These are phyloP conservation scores for Fusarium albidum DNA, from an alignment of 2,329 filamentous ascomycete genomes.

Conservation along the genomic window DNA sequence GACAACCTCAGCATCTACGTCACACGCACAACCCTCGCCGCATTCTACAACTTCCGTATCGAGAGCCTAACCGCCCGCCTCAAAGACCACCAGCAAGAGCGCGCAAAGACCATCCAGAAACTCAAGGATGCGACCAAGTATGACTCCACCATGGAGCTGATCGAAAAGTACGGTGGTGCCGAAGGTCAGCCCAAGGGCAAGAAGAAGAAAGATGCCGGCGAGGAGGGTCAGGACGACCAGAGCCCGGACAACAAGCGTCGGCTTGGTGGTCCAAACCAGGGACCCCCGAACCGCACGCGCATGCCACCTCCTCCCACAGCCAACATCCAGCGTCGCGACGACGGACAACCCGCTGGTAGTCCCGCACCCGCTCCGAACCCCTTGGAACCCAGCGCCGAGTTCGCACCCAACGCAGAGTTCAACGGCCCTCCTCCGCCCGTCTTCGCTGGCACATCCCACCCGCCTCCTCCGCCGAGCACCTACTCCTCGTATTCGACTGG, in stretches of 20 bases:
- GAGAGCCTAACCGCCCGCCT: conserved; percentile 73
- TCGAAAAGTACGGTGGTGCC: conserved; percentile 89
- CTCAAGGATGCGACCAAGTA: conserved; percentile 96
- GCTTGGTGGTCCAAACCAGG: conserved; percentile 8
- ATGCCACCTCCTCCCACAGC: conserved; percentile 69
- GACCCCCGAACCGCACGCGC: conserved; percentile 51
- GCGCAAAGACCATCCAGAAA: conserved; percentile 88
- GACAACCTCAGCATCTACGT: conserved; percentile 74
- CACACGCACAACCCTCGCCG: conserved; percentile 70
- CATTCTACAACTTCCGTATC: conserved; percentile 84
- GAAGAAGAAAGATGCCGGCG: conserved; percentile 39
- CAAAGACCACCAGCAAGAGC: conserved; percentile 78
- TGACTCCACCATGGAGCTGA: conserved; percentile 88
- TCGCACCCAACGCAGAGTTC: conserved; percentile 73
- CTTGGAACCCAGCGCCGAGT: conserved; percentile 65
- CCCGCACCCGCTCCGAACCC: conserved; percentile 41
- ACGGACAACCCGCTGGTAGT: conserved; percentile 38
- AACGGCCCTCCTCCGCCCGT: conserved; percentile 51
- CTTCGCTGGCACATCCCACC: conserved; percentile 40
- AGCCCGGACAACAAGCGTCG: conserved; percentile 23
- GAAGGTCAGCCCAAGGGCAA: conserved; percentile 56
- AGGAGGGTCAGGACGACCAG: conserved; percentile 23
- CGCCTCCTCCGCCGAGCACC: conserved; percentile 18
- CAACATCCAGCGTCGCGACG: conserved; percentile 61
- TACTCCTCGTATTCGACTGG: conserved; percentile 31